Evolutionary conservation across 129 eudicot species (phyloP), one percentile per base, ranked within the genome.

Genomic region (Gnaphalium uliginosum): DNA sequence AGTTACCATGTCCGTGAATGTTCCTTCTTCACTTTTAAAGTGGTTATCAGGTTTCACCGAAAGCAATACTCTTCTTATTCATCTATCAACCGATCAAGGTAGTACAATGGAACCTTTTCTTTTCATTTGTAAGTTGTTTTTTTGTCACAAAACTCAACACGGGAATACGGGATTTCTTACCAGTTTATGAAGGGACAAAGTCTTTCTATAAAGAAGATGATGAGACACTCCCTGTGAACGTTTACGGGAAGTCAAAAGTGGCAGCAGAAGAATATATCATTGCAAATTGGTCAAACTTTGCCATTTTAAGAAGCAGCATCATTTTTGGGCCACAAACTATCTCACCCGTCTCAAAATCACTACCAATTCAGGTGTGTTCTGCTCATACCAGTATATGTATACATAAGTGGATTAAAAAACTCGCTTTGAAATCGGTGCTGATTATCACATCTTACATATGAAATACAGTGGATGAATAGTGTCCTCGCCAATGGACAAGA

Each of bases 11-110:
- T 78, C 97, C 23, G 53, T 90, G 6, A 90, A 93, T 59, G 91
- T 93, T 39, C 98, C 97, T 62, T 73, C 87, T 58, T 85, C 88
- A 63, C 97, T 93, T 79, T 80, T 90, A 15, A 85, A 87, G 35
- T 90, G 98, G 96, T 69, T 93, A 78, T 86, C 85, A 53, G 79
- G 86, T 81, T 93, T 88, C 77, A 71, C 77, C 26, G 59, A 74
- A 67, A 73, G 35, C 63, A 70, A 54, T 66, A 72, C 88, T 58
- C 91, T 90, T 78, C 85, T 93, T 62, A 85, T 90, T 78, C 98
- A 93, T 80, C 89, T 90, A 58, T 88, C 97, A 25, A 90, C 98
- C 27, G 98, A 93, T 78, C 97, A 93, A 87, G 98, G 98, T 90
- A 83, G 50, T 63, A 15, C 57, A 33, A 29, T 2, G 2, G 19